These are phyloP conservation scores for Eremothecium sinecaudum DNA, from an alignment of 1,139 yeast genomes.

Conservation along the genomic window DNA sequence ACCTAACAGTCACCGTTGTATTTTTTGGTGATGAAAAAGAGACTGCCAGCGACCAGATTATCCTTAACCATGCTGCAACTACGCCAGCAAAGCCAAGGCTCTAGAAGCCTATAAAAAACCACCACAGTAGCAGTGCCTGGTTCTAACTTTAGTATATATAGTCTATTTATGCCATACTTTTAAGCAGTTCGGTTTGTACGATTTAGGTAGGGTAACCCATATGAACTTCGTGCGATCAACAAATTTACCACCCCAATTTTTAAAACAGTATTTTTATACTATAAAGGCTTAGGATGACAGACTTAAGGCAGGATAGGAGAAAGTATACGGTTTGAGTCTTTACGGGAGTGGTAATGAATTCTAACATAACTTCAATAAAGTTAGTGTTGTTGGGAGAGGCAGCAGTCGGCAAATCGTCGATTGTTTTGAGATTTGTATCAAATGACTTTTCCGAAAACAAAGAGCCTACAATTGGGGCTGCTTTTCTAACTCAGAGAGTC, in stretches of 20 bases:
- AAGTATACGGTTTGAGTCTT: background rate
- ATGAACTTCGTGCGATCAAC: no score
- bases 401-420: slow-evolving; percentile 93
- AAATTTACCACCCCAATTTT: no score
- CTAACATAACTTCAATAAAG: slow-evolving; percentile 61
- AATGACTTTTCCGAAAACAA: slow-evolving; percentile 96
- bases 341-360: slow-evolving; percentile 15
- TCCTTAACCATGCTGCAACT: slow-evolving; percentile 48
- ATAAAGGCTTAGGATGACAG: no score
- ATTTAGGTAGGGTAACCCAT: no score
- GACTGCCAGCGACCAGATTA: slow-evolving; percentile 42
- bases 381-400: slow-evolving; percentile 92
- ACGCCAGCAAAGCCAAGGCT: slow-evolving; percentile 44
- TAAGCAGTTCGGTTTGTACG: no score
- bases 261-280: no score
- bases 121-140: background rate
- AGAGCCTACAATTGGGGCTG: slow-evolving; percentile 97
- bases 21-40: slow-evolving; percentile 62
- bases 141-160: background rate
- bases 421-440: slow-evolving; percentile 85
- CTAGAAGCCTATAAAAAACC: slow-evolving; percentile 15
- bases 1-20: slow-evolving; percentile 88
- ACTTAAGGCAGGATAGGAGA: background rate
- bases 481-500: slow-evolving; percentile 90
- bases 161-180: no score